A percentile compares a stretch with the other conserved stretches of the same genome.
Evolutionary conservation across 371 early-diverging fungal species (phyloP).

Genomic region (Actinomortierella ambigua): DNA sequence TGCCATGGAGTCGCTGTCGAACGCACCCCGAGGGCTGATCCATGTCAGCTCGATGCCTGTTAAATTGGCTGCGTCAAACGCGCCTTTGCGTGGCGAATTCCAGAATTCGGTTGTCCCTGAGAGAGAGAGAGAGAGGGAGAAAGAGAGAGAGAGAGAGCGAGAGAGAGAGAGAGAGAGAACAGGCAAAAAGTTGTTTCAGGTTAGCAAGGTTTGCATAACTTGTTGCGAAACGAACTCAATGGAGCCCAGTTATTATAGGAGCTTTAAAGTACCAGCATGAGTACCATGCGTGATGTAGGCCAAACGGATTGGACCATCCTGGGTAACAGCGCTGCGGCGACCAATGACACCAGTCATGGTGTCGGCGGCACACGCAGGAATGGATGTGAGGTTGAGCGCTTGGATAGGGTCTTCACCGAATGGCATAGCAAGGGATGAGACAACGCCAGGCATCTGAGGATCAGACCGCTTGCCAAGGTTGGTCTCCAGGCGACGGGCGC

Average conservation of each 20-base stretch:
- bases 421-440: no score
- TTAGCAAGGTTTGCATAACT: no score
- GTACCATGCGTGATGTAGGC: conserved; percentile 31
- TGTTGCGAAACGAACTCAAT: no score
- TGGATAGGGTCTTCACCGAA: neutral
- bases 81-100: conserved; percentile 47
- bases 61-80: conserved; percentile 51
- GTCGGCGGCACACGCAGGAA: conserved; percentile 13
- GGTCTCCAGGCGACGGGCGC: no score
- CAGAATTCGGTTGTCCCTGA: conserved; percentile 47
- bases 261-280: no score
- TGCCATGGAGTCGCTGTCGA: conserved; percentile 41
- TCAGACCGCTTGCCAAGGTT: no score
- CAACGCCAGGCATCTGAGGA: no score
- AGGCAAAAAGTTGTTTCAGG: no score
- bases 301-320: conserved; percentile 39
- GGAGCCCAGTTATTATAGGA: no score
- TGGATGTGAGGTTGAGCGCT: conserved; percentile 21
- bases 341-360: conserved; percentile 34
- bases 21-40: conserved; percentile 42
- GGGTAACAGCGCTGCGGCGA: neutral
- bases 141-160: no score
- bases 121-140: neutral
- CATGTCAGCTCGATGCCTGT: conserved; percentile 48
- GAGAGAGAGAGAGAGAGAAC: no score